Evolutionary conservation across 2,329 filamentous ascomycete genomes (phyloP), one percentile per base, ranked within the genome.

Genomic region (Cryphonectria nitschkei): DNA sequence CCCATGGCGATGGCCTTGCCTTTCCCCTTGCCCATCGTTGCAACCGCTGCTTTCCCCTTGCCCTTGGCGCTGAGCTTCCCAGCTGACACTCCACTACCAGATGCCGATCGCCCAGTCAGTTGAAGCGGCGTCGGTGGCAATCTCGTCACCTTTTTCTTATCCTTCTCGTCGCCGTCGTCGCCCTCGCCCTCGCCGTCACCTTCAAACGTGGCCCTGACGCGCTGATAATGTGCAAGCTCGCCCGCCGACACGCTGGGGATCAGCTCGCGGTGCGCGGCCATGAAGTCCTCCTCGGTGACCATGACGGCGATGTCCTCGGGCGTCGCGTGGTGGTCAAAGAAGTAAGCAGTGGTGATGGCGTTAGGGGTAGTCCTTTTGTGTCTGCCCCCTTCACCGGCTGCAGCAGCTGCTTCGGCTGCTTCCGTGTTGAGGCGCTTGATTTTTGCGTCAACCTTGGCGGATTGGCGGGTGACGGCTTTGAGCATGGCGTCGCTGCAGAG

Each of bases 401-500:
- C 34, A 16, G 58, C 67, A 16, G 62, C 77, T 1, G 26, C 41
- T 2, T 26, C 66, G n/a, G 75, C 77, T 3, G 79, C 78, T 61
- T 81, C 80, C 2, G 82, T 79, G 76, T 93, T 93, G 79, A 97
- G 84, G 5, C 86, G 84, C 32, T 87, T 87, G 75, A 99, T 92
- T 80, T 96, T 96, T 66, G 88, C 85, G 79, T 99, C 96, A 2
- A 98, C 95, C 1, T 89, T 86, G 1, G 89, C 88, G 2, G 96
- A 94, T 78, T 97, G 93, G 6, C 96, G 90, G 2, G 96, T 99
- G 71, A 99, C 95, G 29, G 96, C 96, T 81, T 99, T 98, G 75
- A 99, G 91, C 96, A 99, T 99, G 67, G 96, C 94, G 80, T 99
- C 96, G 60, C 94, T 97, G 84, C 95, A 98, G 29, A 99, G 87